A percentile compares a stretch with the other conserved stretches of the same genome.
Evolutionary conservation across 2,329 filamentous ascomycete species (phyloP).

Genomic region (Cucurbitaria berberidis): DNA sequence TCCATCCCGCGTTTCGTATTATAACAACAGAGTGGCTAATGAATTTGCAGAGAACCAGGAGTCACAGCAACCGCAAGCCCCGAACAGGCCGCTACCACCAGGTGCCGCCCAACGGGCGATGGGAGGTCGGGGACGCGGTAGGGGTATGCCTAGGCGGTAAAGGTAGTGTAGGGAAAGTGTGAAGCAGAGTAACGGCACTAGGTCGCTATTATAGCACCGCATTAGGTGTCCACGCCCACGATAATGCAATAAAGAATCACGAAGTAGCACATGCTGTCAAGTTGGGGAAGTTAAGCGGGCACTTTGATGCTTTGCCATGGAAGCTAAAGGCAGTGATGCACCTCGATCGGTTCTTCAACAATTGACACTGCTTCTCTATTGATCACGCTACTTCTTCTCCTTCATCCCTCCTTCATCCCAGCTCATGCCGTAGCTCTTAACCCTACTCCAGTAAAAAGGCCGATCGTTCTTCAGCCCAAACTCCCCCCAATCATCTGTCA

Average conservation of each 20-base stretch:
- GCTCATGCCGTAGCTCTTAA: constrained; percentile 63
- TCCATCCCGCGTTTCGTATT: not conserved
- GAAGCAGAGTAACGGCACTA: constrained; percentile 35
- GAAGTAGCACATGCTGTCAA: not conserved
- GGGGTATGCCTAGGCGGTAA: constrained; percentile 83
- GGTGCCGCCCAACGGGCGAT: constrained; percentile 86
- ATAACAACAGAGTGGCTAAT: constrained; percentile 20
- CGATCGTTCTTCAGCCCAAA: constrained; percentile 71
- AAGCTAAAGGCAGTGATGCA: not conserved
- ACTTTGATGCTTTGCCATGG: no score
- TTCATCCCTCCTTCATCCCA: constrained; percentile 30
- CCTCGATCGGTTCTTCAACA: not conserved
- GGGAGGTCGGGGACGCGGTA: constrained; percentile 70
- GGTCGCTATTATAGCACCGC: constrained; percentile 11
- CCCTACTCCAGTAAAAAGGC: constrained; percentile 66
- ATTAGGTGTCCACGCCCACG: constrained; percentile 42
- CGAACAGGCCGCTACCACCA: constrained; percentile 67
- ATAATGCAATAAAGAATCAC: constrained; percentile 36
- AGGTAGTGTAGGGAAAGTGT: constrained; percentile 14
- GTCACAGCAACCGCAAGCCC: constrained; percentile 81
- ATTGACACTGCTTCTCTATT: not conserved
- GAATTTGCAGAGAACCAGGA: constrained; percentile 77
- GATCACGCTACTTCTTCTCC: not conserved
- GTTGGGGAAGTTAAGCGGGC: no score
- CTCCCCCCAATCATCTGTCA: constrained; percentile 89